These are phyloP conservation scores for Cochlearia excelsa DNA, from an alignment of 345 rosid species.

Conservation along the genomic window DNA sequence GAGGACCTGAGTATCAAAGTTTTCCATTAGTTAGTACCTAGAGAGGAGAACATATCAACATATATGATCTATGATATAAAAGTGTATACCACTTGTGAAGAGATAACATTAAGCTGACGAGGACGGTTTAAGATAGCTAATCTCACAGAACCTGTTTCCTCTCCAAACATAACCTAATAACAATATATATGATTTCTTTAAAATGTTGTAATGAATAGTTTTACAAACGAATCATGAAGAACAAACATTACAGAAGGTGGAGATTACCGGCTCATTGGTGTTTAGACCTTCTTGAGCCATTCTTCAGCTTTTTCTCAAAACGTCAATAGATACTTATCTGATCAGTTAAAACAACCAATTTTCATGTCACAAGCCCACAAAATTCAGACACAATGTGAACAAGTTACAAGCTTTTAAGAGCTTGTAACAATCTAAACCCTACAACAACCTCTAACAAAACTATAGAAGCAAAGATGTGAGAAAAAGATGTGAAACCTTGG, in stretches of 20 bases:
- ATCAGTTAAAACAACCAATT: conserved; percentile 1
- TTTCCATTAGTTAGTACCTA: conserved; percentile 16
- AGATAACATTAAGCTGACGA: conserved; percentile 81
- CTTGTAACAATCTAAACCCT: conserved; percentile 7
- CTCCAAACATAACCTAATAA: conserved; percentile 68
- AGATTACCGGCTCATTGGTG: conserved; percentile 35
- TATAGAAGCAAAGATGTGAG: conserved; percentile 5
- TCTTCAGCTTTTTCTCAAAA: conserved; percentile 15
- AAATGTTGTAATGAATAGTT: not conserved
- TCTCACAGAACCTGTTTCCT: conserved; percentile 56
- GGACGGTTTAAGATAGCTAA: conserved; percentile 75
- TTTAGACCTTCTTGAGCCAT: conserved; percentile 42
- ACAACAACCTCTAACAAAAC: conserved; percentile 4
- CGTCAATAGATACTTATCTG: conserved; percentile 21
- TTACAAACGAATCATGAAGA: conserved; percentile 6
- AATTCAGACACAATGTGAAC: not conserved
- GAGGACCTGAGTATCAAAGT: conserved; percentile 49
- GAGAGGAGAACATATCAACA: conserved; percentile 3
- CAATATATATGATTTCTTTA: not conserved
- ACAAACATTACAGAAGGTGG: conserved; percentile 7
- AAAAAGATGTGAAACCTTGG: conserved; percentile 14
- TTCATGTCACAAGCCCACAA: conserved; percentile 1
- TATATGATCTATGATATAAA: conserved; percentile 1
- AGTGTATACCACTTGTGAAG: conserved; percentile 63
- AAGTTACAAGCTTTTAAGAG: not conserved